A percentile compares a stretch with the other conserved stretches of the same genome.
These are phyloP conservation scores for Phaeosphaeria sp. DNA, from an alignment of 2,329 filamentous ascomycete genomes.

Conservation along the genomic window DNA sequence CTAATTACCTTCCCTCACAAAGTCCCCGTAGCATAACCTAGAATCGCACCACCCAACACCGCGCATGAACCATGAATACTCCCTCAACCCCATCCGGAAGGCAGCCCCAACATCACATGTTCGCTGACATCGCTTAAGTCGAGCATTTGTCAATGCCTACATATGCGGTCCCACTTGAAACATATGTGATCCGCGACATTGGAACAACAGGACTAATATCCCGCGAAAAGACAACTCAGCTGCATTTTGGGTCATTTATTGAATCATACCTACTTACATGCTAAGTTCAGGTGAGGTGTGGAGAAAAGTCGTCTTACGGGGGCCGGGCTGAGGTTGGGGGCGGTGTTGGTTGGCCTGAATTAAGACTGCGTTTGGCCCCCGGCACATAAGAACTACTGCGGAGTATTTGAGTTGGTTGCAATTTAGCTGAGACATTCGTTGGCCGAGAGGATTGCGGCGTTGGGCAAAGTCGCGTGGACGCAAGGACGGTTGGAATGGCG, in stretches of 20 bases:
- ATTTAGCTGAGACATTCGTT: not conserved
- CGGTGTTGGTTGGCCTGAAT: not conserved
- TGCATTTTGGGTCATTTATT: not conserved
- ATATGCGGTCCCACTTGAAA: slow-evolving; percentile 2
- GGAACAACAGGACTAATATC: no score
- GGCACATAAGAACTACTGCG: not conserved
- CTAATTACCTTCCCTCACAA: not conserved
- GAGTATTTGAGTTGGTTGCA: not conserved
- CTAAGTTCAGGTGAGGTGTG: not conserved
- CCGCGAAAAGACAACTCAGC: not conserved
- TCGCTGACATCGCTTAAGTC: not conserved
- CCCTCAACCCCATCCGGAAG: not conserved
- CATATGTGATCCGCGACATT: not conserved
- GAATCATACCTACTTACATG: not conserved
- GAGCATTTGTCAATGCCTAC: slow-evolving; percentile 3
- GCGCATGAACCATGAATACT: not conserved
- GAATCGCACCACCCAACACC: no score
- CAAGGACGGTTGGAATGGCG: no score
- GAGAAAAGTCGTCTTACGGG: not conserved
- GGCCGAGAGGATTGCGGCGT: not conserved
- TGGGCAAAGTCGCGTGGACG: no score
- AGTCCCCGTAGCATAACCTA: no score
- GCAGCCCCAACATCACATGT: not conserved
- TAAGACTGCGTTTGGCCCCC: not conserved
- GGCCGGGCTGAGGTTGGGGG: not conserved